Percentiles rank a stretch among this genome's conserved stretches.
Evolutionary conservation across 192 early-diverging fungal genomes (phyloP).

Genomic region (Entrophospora sp.): DNA sequence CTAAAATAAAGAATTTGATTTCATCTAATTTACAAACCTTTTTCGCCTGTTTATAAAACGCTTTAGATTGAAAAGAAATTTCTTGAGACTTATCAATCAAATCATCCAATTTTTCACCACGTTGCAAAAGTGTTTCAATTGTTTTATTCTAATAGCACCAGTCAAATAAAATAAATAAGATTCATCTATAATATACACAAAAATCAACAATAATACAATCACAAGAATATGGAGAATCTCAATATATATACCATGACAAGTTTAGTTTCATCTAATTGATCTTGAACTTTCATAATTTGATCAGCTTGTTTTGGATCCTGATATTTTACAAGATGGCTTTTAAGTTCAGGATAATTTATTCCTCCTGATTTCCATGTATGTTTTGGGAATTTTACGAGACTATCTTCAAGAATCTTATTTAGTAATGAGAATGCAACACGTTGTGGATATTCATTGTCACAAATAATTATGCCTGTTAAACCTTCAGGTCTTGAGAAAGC

Average conservation of each 20-base stretch:
- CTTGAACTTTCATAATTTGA: conserved; percentile 87
- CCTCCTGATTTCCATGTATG: conserved; percentile 28
- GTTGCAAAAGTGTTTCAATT: conserved; percentile 80
- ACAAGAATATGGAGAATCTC: background rate
- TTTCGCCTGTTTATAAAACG: conserved; percentile 96
- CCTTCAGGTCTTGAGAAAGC: conserved; percentile 65
- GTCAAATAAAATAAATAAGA: too few relatives aligned
- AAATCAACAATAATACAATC: background rate
- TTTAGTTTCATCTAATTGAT: conserved; percentile 96
- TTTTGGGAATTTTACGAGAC: conserved; percentile 51
- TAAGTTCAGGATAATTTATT: conserved; percentile 59
- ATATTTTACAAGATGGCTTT: conserved; percentile 62
- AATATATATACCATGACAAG: conserved; percentile 61
- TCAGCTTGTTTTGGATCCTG: conserved; percentile 92
- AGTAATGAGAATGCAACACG: conserved; percentile 81
- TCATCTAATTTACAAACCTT: conserved; percentile 46
- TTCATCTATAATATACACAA: too few relatives aligned
- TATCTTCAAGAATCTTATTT: conserved; percentile 84
- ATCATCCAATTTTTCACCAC: conserved; percentile 83
- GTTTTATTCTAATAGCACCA: conserved; percentile 37
- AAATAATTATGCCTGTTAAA: conserved; percentile 67
- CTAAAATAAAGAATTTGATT: background rate
- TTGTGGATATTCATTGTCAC: conserved; percentile 82
- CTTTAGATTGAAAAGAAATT: conserved; percentile 83
- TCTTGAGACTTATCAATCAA: conserved; percentile 75